Base-by-base conservation (phyloP, 1,139 yeast genomes). In the Kurtzmaniella quercitrusa region DNA sequence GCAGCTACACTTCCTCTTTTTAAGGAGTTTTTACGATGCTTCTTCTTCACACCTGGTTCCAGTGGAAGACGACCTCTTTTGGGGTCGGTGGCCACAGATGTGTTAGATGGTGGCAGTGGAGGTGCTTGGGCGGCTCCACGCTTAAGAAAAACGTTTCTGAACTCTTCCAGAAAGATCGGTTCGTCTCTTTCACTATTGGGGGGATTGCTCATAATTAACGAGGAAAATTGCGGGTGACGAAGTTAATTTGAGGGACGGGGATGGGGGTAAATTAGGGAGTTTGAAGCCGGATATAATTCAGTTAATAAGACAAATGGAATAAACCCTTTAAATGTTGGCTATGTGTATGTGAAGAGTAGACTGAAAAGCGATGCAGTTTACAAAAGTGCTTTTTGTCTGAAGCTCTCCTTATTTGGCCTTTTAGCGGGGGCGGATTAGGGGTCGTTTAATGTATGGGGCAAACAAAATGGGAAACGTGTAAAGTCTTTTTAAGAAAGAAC, bases 91-190 rank as follows among this genome's bases (percentile, higher is more conserved):
- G 34, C 34, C 5, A 30, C 34, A 14, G 18, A 8, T 12, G 34
- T 18, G 6, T 14, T 30, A 8, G 34, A 30, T 8, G 34, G 34
- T 5, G 34, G 34, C 3, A 18, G 15, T 5, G 34, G 34, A 9
- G 34, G 34, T 4, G 34, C 34, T 30, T 8, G 34, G 3, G 34
- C 18, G n/a, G 37, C 19, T 19, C 37, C 37, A 19, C 37, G 23
- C 20, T 34, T 34, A 45, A 66, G 66, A 47, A 66, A 65, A 28
- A 66, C 71, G 41, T 60, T 65, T 44, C 71, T 58, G 49, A 66
- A 65, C 49, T 60, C 66, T 39, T 60, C 66, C 50, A 55, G 60
- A 42, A 59, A 56, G 40, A 59, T 56, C 48, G 55, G 60, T 42
- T 59, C 61, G 39, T 57, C 56, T 43, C 57, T 56, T 20, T 59